Conservation (phyloP, 495 filamentous ascomycete species). For the Xanthoparmelia taractica region DNA sequence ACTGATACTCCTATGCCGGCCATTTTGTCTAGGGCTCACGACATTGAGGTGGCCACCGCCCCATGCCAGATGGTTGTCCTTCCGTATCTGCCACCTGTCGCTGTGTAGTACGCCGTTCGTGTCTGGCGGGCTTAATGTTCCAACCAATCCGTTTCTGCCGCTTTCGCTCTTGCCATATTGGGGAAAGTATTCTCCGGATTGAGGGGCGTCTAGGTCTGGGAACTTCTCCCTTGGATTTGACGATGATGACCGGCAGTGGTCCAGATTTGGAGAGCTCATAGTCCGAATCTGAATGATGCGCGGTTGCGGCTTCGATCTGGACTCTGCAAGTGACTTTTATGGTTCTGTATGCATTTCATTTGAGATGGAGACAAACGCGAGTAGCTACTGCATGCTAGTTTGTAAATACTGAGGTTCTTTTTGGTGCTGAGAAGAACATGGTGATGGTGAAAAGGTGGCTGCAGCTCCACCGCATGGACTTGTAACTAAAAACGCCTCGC, state of each 20-base stretch:
- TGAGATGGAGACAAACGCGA: background rate
- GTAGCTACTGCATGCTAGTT: background rate
- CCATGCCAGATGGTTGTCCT: slow-evolving; percentile 36
- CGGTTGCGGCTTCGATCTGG: slow-evolving; percentile 1
- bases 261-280: slow-evolving; percentile 23
- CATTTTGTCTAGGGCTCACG: slow-evolving; percentile 48
- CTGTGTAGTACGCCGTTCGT: slow-evolving; percentile 25
- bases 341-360: slow-evolving; percentile 5
- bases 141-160: background rate
- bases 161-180: slow-evolving; percentile 12
- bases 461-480: background rate
- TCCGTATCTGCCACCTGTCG: slow-evolving; percentile 46
- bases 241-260: slow-evolving; percentile 24
- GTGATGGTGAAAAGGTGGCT: slow-evolving; percentile 8
- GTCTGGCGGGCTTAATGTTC: slow-evolving; percentile 22
- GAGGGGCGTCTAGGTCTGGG: slow-evolving; percentile 23
- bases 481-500: background rate
- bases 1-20: slow-evolving; percentile 72
- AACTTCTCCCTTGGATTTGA: slow-evolving; percentile 23
- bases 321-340: slow-evolving; percentile 1
- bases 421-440: slow-evolving; percentile 1
- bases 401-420: background rate
- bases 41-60: slow-evolving; percentile 39
- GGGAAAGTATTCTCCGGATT: slow-evolving; percentile 13
- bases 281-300: slow-evolving; percentile 16